phyloP scores from a whole-genome alignment of 441 rosid genomes.

The Croton laevigatus region DNA sequence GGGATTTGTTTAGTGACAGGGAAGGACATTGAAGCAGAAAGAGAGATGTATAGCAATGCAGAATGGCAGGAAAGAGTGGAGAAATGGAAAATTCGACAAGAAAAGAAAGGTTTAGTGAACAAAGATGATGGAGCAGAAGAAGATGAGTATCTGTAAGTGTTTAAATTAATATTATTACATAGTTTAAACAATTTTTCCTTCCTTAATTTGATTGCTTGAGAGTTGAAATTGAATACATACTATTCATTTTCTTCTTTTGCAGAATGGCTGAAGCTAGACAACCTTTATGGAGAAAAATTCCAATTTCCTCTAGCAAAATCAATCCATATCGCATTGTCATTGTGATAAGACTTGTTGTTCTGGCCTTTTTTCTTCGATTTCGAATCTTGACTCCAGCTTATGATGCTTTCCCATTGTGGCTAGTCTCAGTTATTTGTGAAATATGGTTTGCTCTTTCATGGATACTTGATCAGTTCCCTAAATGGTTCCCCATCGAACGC shows the following conservation, averaged over 20 bases:
- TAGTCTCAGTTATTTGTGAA: conserved; percentile 82
- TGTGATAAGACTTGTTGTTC: conserved; percentile 62
- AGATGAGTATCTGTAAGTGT: conserved; percentile 69
- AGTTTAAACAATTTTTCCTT: neutral
- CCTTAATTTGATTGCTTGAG: neutral
- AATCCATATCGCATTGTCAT: conserved; percentile 89
- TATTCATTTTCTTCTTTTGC: conserved; percentile 18
- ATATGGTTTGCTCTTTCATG: conserved; percentile 92
- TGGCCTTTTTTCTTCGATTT: conserved; percentile 75
- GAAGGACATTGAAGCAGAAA: conserved; percentile 70
- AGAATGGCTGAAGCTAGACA: conserved; percentile 92
- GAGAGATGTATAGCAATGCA: conserved; percentile 53
- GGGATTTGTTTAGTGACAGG: conserved; percentile 44
- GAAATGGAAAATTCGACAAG: conserved; percentile 83
- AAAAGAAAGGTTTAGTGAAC: conserved; percentile 69
- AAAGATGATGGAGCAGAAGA: conserved; percentile 61
- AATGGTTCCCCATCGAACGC: conserved; percentile 80
- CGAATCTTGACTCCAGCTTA: conserved; percentile 77
- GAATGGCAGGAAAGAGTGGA: conserved; percentile 92
- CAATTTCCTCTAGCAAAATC: conserved; percentile 77
- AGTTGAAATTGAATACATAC: neutral
- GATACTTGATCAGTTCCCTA: conserved; percentile 94
- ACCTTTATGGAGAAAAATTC: conserved; percentile 83
- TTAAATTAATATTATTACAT: neutral
- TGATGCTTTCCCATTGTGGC: conserved; percentile 88